Base-by-base conservation (phyloP, 139 green algal genomes). In the Ulvella scutata region DNA sequence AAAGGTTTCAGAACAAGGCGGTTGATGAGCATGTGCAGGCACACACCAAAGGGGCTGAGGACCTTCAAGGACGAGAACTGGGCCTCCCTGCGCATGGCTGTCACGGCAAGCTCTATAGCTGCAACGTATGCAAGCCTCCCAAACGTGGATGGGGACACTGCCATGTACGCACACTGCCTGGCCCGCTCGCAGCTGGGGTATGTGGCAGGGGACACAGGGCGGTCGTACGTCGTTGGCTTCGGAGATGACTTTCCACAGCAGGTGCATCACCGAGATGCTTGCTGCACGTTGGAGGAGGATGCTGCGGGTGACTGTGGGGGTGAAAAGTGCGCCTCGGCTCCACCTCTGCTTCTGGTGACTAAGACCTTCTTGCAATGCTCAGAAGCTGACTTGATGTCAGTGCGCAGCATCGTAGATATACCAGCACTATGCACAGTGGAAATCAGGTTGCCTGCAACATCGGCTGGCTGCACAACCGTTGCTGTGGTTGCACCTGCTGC, bases 181-280 rank as follows among this genome's bases (percentile, higher is more conserved):
- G 82, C 73, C 4, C 82, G 85, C 40, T 81, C 79, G 3, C 86
- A 91, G 81, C 76, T 82, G 26, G 80, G 87, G 2, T 87, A 88
- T 76, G 81, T 89, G 67, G 77, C 91, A 61, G 88, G 88, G 0
- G 86, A 89, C 61, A 74, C 75, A 7, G 13, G 20, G 23, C 31
- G 31, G 13, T 67, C 51, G 17, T 67, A 67, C 51, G 51, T 67
- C 6, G 51, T 67, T 6, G 51, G 51, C 51, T 67, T 67, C 33
- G 51, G 51, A n/a, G 33, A n/a, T 6, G 33, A 67, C n/a, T 67
- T n/a, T n/a, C 51, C 51, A 34, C 51, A 31, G 51, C 51, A 67
- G 51, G 51, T 67, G 10, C 51, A 67, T 26, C 51, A 67, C 51
- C 51, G 51, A n/a, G 51, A 67, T 26, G 33, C 51, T 13, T n/a